Evolutionary conservation across 2,329 filamentous ascomycete genomes (phyloP).

Genomic region (Penicillium sp.): DNA sequence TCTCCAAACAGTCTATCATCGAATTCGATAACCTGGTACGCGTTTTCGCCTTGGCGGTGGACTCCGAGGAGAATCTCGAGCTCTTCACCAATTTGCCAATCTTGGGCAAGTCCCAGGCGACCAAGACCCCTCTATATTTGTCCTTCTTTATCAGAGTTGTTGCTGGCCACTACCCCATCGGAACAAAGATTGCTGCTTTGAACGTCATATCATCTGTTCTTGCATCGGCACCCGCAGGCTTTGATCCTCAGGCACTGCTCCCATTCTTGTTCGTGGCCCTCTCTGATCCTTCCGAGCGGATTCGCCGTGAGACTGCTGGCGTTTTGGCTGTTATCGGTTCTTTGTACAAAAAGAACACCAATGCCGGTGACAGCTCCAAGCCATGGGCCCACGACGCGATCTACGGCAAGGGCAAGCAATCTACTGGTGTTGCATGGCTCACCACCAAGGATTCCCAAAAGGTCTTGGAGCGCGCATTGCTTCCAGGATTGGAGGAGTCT

Average conservation of each 20-base stretch:
- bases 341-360: conserved; percentile 51
- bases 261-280: conserved; percentile 78
- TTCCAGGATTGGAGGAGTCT: conserved; percentile 80
- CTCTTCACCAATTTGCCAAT: conserved; percentile 41
- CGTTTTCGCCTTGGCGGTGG: conserved; percentile 37
- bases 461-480: conserved; percentile 65
- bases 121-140: conserved; percentile 65
- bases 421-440: conserved; percentile 57
- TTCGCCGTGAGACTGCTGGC: conserved; percentile 72
- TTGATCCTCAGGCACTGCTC: conserved; percentile 76
- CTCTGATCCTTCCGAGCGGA: conserved; percentile 70
- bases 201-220: conserved; percentile 62
- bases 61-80: conserved; percentile 33
- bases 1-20: conserved; percentile 33
- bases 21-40: conserved; percentile 42
- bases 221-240: conserved; percentile 48
- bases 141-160: conserved; percentile 75
- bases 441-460: conserved; percentile 57
- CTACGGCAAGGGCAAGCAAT: conserved; percentile 59
- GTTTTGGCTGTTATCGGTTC: conserved; percentile 60
- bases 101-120: conserved; percentile 44
- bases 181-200: conserved; percentile 69
- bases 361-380: conserved; percentile 39
- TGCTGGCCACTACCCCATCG: conserved; percentile 68
- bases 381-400: conserved; percentile 64